phyloP scores from a whole-genome alignment of 306 rosid genomes.

The Vigna hirtella region DNA sequence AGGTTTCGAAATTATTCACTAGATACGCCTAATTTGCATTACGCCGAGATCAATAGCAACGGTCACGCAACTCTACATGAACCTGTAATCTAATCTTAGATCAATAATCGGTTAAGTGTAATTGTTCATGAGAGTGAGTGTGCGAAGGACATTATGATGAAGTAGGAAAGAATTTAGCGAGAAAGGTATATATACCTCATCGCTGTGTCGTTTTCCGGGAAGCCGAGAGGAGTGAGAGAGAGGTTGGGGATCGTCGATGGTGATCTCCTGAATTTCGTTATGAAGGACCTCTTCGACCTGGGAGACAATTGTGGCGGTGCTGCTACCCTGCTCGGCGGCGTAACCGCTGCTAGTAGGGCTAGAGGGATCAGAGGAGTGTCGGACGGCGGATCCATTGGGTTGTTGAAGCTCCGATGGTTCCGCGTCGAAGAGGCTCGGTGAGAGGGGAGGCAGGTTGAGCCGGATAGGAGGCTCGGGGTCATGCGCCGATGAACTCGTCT shows the following conservation, averaged over 20 bases:
- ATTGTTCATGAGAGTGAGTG: background rate
- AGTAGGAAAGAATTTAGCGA: slow-evolving; percentile 1
- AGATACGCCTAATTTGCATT: background rate
- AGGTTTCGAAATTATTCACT: background rate
- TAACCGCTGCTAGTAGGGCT: slow-evolving; percentile 87
- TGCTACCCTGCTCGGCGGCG: slow-evolving; percentile 81
- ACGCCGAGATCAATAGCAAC: background rate
- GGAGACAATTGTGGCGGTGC: slow-evolving; percentile 60
- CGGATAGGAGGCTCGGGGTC: slow-evolving; percentile 42
- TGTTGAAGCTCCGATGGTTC: slow-evolving; percentile 43
- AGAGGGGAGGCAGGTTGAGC: slow-evolving; percentile 56
- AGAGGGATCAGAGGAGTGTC: slow-evolving; percentile 49
- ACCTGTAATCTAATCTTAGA: background rate
- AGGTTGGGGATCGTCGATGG: slow-evolving; percentile 46
- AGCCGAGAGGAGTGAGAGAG: slow-evolving; percentile 54
- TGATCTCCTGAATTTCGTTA: slow-evolving; percentile 60
- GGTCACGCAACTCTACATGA: background rate
- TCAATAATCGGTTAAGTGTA: background rate
- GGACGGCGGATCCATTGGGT: slow-evolving; percentile 52
- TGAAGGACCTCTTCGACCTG: slow-evolving; percentile 55
- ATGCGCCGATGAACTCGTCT: slow-evolving; percentile 31
- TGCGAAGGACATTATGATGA: background rate
- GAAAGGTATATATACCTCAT: slow-evolving; percentile 66
- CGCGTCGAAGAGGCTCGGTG: slow-evolving; percentile 51
- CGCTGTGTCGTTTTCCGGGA: slow-evolving; percentile 65